Evolutionary conservation across 163 green algal species (phyloP).

Genomic region (Smithsoniella earleae): DNA sequence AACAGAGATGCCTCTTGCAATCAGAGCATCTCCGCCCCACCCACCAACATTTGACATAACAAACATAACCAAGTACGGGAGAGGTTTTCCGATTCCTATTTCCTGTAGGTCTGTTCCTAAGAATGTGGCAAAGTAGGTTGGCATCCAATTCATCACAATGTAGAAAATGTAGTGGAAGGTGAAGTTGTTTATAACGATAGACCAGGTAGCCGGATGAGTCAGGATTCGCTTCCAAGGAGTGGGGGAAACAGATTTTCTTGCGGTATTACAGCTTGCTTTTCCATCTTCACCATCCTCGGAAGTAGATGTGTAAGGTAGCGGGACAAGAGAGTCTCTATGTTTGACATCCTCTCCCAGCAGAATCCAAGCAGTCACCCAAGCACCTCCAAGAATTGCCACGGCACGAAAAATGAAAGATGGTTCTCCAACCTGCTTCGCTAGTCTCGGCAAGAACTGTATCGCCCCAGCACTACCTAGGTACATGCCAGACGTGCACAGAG

Average conservation of each 20-base stretch:
- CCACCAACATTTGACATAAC: constrained; percentile 74
- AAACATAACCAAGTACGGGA: constrained; percentile 97
- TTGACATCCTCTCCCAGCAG: constrained; percentile 42
- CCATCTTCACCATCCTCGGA: constrained; percentile 2
- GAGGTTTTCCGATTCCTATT: constrained; percentile 61
- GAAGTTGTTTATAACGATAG: constrained; percentile 96
- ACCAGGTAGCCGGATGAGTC: constrained; percentile 59
- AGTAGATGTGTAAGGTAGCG: too few relatives aligned
- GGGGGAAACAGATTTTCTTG: constrained; percentile 31
- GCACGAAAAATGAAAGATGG: constrained; percentile 50
- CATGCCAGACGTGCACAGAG: constrained; percentile 88
- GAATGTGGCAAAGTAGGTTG: constrained; percentile 85
- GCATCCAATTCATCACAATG: constrained; percentile 97
- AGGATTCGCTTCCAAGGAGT: constrained; percentile 68
- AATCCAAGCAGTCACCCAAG: constrained; percentile 67
- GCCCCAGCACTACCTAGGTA: constrained; percentile 83
- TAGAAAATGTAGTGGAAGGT: constrained; percentile 98
- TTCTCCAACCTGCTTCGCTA: constrained; percentile 48
- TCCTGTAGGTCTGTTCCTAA: constrained; percentile 46
- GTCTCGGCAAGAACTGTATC: constrained; percentile 75
- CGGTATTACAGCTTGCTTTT: not conserved
- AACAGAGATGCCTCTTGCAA: constrained; percentile 47
- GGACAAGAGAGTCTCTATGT: constrained; percentile 17
- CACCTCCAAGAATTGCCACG: constrained; percentile 56
- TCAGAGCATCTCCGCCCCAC: constrained; percentile 73